Percentiles rank a stretch among this genome's conserved stretches.
Conservation (phyloP, 2,329 filamentous ascomycete genomes). For the Claviceps quebecensis region DNA sequence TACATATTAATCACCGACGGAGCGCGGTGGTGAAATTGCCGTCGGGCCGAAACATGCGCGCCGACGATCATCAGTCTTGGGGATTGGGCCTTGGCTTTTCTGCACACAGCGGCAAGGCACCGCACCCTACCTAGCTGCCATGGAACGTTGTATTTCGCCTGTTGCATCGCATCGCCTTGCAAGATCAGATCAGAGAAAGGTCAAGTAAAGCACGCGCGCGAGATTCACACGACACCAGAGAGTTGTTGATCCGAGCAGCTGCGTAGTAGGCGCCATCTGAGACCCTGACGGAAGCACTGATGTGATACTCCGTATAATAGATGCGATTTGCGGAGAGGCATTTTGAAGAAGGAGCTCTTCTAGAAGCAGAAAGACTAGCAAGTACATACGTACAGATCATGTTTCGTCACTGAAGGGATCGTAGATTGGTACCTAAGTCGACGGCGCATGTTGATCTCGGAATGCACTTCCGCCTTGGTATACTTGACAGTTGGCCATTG, state of each 20-base stretch:
- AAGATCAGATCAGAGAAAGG: not conserved
- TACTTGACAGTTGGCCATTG: not conserved
- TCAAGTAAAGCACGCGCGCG: not conserved
- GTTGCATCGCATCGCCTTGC: not conserved
- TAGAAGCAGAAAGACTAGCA: no score
- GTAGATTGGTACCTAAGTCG: not conserved
- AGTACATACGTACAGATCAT: no score
- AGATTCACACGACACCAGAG: no score
- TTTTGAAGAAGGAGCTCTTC: no score
- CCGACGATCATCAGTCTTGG: not conserved
- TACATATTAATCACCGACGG: not conserved
- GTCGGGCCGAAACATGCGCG: not conserved
- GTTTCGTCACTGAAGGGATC: no score
- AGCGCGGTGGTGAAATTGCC: not conserved
- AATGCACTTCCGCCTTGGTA: not conserved
- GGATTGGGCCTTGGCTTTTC: not conserved
- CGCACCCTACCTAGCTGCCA: slow-evolving; percentile 2
- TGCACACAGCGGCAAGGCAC: not conserved
- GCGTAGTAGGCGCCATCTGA: no score
- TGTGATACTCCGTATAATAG: no score
- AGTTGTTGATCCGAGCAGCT: no score
- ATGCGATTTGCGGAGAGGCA: no score
- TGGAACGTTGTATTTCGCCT: slow-evolving; percentile 11
- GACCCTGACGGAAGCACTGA: no score
- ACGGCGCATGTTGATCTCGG: not conserved